phyloP scores from a whole-genome alignment of 495 filamentous ascomycete genomes.

The Talaromyces nanjingensis region DNA sequence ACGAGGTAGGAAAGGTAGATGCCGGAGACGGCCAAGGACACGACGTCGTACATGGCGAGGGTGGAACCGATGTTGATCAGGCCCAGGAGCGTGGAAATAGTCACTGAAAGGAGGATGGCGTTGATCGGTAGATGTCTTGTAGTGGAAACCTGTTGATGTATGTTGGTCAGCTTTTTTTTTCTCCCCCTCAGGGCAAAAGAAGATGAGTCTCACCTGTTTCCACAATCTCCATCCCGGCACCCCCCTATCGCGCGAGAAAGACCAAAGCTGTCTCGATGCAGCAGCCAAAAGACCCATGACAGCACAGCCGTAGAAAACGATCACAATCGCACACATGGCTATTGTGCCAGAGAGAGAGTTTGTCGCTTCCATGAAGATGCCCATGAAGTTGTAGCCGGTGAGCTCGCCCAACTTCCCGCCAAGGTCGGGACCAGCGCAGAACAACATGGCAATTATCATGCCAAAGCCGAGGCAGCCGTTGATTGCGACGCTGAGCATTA shows the following conservation, averaged over 20 bases:
- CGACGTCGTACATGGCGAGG: slow-evolving; percentile 38
- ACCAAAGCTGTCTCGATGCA: slow-evolving; percentile 50
- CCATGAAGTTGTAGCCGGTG: slow-evolving; percentile 46
- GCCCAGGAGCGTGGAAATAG: slow-evolving; percentile 39
- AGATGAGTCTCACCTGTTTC: slow-evolving; percentile 1
- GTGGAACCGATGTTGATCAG: slow-evolving; percentile 48
- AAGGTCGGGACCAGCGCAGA: slow-evolving; percentile 43
- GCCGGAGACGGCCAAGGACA: slow-evolving; percentile 27
- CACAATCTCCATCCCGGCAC: slow-evolving; percentile 28
- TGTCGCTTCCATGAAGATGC: slow-evolving; percentile 46
- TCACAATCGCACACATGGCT: slow-evolving; percentile 41
- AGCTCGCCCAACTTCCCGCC: slow-evolving; percentile 23
- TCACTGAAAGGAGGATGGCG: slow-evolving; percentile 39
- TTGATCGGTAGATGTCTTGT: slow-evolving; percentile 46
- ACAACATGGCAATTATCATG: slow-evolving; percentile 43
- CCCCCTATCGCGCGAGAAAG: slow-evolving; percentile 49
- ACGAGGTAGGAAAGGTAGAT: slow-evolving; percentile 8
- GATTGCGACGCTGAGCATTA: slow-evolving; percentile 38
- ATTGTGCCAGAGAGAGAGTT: slow-evolving; percentile 35
- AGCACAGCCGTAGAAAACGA: slow-evolving; percentile 40
- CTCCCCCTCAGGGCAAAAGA: background rate
- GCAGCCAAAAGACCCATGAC: slow-evolving; percentile 49
- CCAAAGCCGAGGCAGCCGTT: slow-evolving; percentile 45
- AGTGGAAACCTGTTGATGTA: slow-evolving; percentile 36
- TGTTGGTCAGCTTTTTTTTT: slow-evolving; percentile 7